Evolutionary conservation across 2,329 filamentous ascomycete genomes (phyloP), one percentile per base, ranked within the genome.

Genomic region (Aspergillus carbonarius): DNA sequence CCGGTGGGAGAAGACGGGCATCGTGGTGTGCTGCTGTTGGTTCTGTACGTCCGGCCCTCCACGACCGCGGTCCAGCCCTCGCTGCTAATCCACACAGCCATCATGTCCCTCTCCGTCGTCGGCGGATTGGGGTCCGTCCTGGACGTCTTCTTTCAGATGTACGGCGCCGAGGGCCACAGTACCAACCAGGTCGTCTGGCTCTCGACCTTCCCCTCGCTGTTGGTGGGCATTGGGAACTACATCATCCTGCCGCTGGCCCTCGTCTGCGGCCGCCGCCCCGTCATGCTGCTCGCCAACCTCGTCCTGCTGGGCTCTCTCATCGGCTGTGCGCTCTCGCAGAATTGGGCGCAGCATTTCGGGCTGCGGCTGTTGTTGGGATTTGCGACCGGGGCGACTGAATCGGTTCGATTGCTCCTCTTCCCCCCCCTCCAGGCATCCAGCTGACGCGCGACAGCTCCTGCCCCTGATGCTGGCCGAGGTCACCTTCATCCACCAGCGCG

Each of bases 401-500:
- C 71, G 27, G 65, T 68, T 1, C 12, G 64, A 59, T 3, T 27
- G 18, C 3, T 32, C 4, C 37, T 10, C 13, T 12, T n/a, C n/a
- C n/a, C n/a, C n/a, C 15, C 10, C n/a, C 13, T 13, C 9, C 1
- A 2, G 8, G 4, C 2, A 5, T 20, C 3, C 1, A n/a, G 6
- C 48, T 55, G 13, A 47, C 9, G 18, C 2, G 18, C 23, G 6
- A 23, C 18, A 67, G 66, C 57, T 78, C 2, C 71, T 78, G 8
- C 76, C 76, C 4, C 57, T 74, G 17, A 75, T 77, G 56, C 66
- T 78, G 6, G 68, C 75, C 10, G 76, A 78, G 42, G 70, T 76
- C 2, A 74, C 74, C 0, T 79, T 78, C 40, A 65, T 79, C 1
- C 74, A 78, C 58, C 72, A 79, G 57, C 70, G 75, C 1, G 71